A percentile compares a stretch with the other conserved stretches of the same genome.
Conservation (phyloP, 2,329 filamentous ascomycete species). For the Beauveria asiatica region DNA sequence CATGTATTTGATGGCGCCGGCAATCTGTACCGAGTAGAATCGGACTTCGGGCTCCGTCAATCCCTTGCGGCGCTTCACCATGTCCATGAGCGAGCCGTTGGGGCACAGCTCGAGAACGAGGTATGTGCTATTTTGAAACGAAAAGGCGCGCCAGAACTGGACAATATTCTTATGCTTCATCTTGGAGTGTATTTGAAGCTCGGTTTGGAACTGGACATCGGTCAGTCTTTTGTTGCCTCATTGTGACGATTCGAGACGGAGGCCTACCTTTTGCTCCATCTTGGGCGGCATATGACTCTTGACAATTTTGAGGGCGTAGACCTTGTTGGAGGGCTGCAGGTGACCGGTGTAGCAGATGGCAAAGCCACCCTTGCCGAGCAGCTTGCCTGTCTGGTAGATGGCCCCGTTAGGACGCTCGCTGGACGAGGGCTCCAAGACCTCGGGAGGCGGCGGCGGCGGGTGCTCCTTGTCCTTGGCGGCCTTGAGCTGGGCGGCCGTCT, state of each 20-base stretch:
- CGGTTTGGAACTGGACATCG: slow-evolving; percentile 54
- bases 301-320: slow-evolving; percentile 73
- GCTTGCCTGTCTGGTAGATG: slow-evolving; percentile 63
- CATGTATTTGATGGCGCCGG: slow-evolving; percentile 96
- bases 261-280: slow-evolving; percentile 72
- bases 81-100: slow-evolving; percentile 95
- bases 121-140: slow-evolving; percentile 81
- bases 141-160: slow-evolving; percentile 88
- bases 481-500: slow-evolving; percentile 44
- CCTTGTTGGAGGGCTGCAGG: slow-evolving; percentile 55
- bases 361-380: slow-evolving; percentile 74
- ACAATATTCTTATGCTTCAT: slow-evolving; percentile 95
- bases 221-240: slow-evolving; percentile 14
- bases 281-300: slow-evolving; percentile 74
- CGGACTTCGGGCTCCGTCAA: slow-evolving; percentile 90
- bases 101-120: slow-evolving; percentile 90
- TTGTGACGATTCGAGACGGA: too few relatives aligned
- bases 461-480: slow-evolving; percentile 57
- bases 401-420: slow-evolving; percentile 61
- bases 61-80: slow-evolving; percentile 86
- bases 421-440: slow-evolving; percentile 56
- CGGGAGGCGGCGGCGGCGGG: slow-evolving; percentile 52
- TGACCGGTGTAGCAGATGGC: slow-evolving; percentile 72
- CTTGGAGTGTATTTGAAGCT: slow-evolving; percentile 97
- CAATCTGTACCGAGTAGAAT: slow-evolving; percentile 88